Conservation (phyloP, 2,329 filamentous ascomycete species). For the Talaromyces sp. region DNA sequence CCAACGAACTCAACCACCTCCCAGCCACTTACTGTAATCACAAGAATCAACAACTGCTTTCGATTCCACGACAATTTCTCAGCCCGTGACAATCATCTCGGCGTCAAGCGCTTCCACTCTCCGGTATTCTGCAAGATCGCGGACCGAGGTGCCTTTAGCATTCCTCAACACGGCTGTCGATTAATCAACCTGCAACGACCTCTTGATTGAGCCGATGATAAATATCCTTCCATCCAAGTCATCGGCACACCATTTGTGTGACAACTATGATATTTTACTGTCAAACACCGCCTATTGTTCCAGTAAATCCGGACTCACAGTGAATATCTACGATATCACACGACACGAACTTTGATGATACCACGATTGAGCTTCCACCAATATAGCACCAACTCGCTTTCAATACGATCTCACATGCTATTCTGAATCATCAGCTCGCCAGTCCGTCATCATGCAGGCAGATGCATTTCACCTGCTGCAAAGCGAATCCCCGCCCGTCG, state of each 20-base stretch:
- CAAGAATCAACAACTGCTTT: neutral
- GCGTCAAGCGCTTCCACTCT: neutral
- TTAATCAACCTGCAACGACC: neutral
- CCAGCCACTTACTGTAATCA: neutral
- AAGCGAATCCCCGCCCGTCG: constrained; percentile 37
- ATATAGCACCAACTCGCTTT: neutral
- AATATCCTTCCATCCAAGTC: neutral
- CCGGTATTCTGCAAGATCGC: constrained; percentile 4
- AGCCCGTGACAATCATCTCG: neutral
- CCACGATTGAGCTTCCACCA: neutral
- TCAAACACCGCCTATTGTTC: constrained; percentile 1
- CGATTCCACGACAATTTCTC: neutral
- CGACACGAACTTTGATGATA: constrained; percentile 1
- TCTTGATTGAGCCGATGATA: constrained; percentile 2
- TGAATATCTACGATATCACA: constrained; percentile 6
- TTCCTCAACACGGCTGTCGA: constrained; percentile 16
- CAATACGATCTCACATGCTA: constrained; percentile 2
- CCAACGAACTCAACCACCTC: neutral
- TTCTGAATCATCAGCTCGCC: neutral
- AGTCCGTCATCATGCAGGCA: constrained; percentile 36
- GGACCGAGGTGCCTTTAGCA: neutral
- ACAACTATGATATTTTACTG: neutral
- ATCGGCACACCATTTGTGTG: neutral
- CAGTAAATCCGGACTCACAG: neutral
- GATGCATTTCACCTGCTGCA: constrained; percentile 33